These are phyloP conservation scores for Henningerozyma blattae DNA, from an alignment of 805 yeast species.

Conservation along the genomic window DNA sequence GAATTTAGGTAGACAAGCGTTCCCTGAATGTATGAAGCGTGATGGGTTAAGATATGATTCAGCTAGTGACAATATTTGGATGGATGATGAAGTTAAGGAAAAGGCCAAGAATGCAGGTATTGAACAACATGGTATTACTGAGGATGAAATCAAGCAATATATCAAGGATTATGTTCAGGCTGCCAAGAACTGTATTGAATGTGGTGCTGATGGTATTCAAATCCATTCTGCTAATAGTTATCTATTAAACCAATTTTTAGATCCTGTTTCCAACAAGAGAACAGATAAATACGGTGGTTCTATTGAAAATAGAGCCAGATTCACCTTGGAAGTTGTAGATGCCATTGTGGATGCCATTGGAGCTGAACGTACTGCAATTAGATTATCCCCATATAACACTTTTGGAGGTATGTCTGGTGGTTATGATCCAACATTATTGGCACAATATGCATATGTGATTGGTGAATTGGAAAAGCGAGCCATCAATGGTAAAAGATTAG, in stretches of 20 bases:
- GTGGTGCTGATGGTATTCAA: constrained; percentile 50
- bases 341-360: constrained; percentile 40
- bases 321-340: constrained; percentile 38
- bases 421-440: constrained; percentile 24
- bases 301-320: constrained; percentile 36
- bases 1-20: constrained; percentile 34
- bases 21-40: constrained; percentile 26
- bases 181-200: constrained; percentile 27
- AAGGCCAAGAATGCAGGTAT: constrained; percentile 23
- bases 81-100: constrained; percentile 22
- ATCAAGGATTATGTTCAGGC: constrained; percentile 32
- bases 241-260: constrained; percentile 42
- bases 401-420: constrained; percentile 30
- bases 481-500: constrained; percentile 26
- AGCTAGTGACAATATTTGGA: constrained; percentile 28
- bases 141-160: constrained; percentile 28
- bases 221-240: constrained; percentile 60
- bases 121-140: constrained; percentile 19
- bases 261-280: constrained; percentile 31
- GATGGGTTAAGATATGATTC: constrained; percentile 28
- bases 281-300: constrained; percentile 46
- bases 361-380: constrained; percentile 33
- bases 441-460: constrained; percentile 30
- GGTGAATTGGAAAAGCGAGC: constrained; percentile 30
- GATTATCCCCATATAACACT: constrained; percentile 34